A percentile compares a stretch with the other conserved stretches of the same genome.
Evolutionary conservation across 1,284 basidiomycete genomes (phyloP).

Genomic region (Pterulicium gracile): DNA sequence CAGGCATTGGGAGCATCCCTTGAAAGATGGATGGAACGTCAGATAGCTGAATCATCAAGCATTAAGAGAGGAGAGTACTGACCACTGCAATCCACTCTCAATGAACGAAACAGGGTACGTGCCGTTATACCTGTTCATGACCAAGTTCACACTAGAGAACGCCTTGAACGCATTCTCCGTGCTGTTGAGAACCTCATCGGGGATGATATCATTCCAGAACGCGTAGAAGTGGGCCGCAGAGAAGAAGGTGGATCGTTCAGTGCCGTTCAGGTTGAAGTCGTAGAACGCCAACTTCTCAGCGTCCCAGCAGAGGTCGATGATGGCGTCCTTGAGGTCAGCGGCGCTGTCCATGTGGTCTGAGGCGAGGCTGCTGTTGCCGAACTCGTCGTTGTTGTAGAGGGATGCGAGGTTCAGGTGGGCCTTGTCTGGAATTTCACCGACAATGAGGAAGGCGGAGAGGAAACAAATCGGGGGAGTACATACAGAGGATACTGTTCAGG

Average conservation of each 20-base stretch:
- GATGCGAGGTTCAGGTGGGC: conserved; percentile 51
- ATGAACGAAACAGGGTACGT: conserved; percentile 69
- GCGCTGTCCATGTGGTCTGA: conserved; percentile 51
- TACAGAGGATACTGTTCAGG: conserved; percentile 79
- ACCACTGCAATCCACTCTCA: conserved; percentile 78
- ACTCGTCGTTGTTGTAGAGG: conserved; percentile 45
- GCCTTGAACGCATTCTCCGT: conserved; percentile 55
- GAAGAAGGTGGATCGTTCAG: conserved; percentile 53
- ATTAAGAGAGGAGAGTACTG: conserved; percentile 8
- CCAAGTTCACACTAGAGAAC: conserved; percentile 67
- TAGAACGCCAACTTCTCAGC: conserved; percentile 69
- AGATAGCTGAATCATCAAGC: conserved; percentile 3
- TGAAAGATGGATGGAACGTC: neutral
- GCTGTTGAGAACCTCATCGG: conserved; percentile 52
- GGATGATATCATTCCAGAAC: conserved; percentile 80
- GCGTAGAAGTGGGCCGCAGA: conserved; percentile 75
- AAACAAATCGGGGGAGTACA: conserved; percentile 18
- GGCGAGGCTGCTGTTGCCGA: conserved; percentile 22
- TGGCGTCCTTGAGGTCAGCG: conserved; percentile 45
- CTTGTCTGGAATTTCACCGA: conserved; percentile 34
- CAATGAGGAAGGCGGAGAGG: neutral
- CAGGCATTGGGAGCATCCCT: conserved; percentile 73
- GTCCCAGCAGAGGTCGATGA: conserved; percentile 87
- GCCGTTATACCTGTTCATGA: conserved; percentile 79
- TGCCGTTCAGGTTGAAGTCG: conserved; percentile 70